A percentile compares a stretch with the other conserved stretches of the same genome.
These are phyloP conservation scores for Maudiozyma turicensis DNA, from an alignment of 805 yeast genomes.

Conservation along the genomic window DNA sequence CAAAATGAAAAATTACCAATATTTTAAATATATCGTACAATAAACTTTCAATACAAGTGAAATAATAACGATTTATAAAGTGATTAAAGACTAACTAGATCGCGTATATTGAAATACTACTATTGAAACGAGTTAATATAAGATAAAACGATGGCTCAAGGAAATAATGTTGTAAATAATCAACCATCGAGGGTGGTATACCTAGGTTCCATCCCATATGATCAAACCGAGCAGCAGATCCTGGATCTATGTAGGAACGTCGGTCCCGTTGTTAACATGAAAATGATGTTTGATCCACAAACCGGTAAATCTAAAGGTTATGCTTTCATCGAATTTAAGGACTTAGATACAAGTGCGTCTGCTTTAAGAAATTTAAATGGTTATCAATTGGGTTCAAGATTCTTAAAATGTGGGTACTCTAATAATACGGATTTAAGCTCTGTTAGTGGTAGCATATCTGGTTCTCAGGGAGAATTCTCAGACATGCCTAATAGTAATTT, in stretches of 20 bases:
- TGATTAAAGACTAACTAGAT: too few species aligned
- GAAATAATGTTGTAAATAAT: slow-evolving; percentile 3
- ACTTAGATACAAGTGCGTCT: slow-evolving; percentile 76
- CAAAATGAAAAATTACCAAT: too few species aligned
- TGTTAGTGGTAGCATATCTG: not conserved
- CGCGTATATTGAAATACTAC: too few species aligned
- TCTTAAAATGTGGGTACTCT: slow-evolving; percentile 65
- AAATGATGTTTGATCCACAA: slow-evolving; percentile 73
- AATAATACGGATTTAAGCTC: slow-evolving; percentile 36
- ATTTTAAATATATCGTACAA: too few species aligned
- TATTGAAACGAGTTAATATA: too few species aligned
- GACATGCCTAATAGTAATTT: slow-evolving; percentile 5
- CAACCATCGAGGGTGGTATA: slow-evolving; percentile 44
- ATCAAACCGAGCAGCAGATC: slow-evolving; percentile 91
- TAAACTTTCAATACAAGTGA: too few species aligned
- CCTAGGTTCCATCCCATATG: slow-evolving; percentile 84
- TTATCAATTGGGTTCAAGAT: slow-evolving; percentile 62
- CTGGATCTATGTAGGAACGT: slow-evolving; percentile 73
- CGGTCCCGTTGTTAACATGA: slow-evolving; percentile 74
- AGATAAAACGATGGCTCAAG: not conserved
- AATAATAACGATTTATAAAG: too few species aligned
- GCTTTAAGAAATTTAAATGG: slow-evolving; percentile 86
- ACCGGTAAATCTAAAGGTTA: slow-evolving; percentile 89
- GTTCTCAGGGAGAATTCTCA: not conserved
- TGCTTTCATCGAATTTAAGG: slow-evolving; percentile 77